phyloP scores from a whole-genome alignment of 164 flowering plant species.

The Berberis thunbergii region DNA sequence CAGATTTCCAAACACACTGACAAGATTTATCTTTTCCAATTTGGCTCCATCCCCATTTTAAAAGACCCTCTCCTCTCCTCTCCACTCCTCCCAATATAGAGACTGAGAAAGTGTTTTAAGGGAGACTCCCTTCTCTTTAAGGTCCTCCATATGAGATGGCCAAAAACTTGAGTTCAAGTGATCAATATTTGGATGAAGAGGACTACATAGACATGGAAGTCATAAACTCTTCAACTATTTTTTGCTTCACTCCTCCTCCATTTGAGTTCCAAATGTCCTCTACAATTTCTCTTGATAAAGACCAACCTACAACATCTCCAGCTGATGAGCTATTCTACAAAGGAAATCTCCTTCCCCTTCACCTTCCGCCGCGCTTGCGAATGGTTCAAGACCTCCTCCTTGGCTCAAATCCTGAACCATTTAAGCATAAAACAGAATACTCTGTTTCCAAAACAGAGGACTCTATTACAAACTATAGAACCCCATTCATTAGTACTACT shows the following conservation, averaged over 20 bases:
- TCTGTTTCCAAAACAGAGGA: constrained; percentile 9
- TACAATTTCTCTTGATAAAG: constrained; percentile 24
- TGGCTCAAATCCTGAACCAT: constrained; percentile 15
- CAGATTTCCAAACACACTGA: background rate
- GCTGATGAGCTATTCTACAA: constrained; percentile 95
- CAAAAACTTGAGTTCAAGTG: constrained; percentile 14
- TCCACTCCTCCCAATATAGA: constrained; percentile 8
- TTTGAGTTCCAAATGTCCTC: constrained; percentile 79
- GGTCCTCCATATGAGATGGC: constrained; percentile 16
- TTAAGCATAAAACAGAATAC: constrained; percentile 7
- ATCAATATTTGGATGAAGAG: constrained; percentile 38
- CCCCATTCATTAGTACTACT: constrained; percentile 15
- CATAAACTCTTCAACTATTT: constrained; percentile 24
- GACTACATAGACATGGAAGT: constrained; percentile 84
- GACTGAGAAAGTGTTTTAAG: background rate
- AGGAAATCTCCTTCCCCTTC: constrained; percentile 86
- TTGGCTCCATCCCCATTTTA: constrained; percentile 27
- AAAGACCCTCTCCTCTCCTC: constrained; percentile 23
- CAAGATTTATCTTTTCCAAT: constrained; percentile 4
- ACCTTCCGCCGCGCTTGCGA: constrained; percentile 70
- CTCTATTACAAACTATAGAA: constrained; percentile 12
- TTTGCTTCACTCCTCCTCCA: constrained; percentile 26
- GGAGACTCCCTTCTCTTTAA: background rate
- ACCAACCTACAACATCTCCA: constrained; percentile 35
- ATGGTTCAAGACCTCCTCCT: constrained; percentile 64